Conservation (phyloP, 148 eudicot species). For the Rhododendron mucronatum region DNA sequence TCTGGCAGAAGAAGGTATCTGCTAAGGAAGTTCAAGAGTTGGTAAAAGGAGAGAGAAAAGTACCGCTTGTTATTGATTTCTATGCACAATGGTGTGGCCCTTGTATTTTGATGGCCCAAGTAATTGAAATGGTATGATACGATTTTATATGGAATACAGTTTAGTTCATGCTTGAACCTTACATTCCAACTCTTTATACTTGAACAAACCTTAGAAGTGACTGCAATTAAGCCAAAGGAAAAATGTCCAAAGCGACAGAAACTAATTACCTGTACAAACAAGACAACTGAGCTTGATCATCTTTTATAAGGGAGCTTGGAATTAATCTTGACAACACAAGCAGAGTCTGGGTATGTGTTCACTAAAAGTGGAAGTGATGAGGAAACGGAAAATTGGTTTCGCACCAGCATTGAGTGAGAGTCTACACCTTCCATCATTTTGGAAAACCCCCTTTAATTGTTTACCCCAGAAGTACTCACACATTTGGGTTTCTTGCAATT, state of each 20-base stretch:
- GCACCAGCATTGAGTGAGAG: neutral
- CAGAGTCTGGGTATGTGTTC: neutral
- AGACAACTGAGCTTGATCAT: neutral
- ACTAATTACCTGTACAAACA: neutral
- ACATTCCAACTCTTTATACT: neutral
- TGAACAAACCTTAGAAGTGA: neutral
- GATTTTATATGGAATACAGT: neutral
- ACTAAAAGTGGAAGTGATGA: neutral
- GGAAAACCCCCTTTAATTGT: neutral
- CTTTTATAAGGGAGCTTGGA: neutral
- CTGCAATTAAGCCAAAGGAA: neutral
- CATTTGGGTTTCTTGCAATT: neutral
- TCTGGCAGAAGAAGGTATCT: slow-evolving; percentile 71
- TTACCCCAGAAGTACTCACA: neutral
- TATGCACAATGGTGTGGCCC: slow-evolving; percentile 99
- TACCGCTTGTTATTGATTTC: slow-evolving; percentile 81
- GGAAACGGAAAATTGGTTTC: neutral
- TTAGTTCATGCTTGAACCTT: neutral
- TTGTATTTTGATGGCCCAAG: slow-evolving; percentile 95
- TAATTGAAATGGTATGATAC: slow-evolving; percentile 81
- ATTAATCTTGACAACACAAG: neutral
- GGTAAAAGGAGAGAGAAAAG: slow-evolving; percentile 82
- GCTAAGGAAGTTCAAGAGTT: slow-evolving; percentile 77
- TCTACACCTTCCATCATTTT: neutral
- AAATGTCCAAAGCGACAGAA: neutral